Conservation (phyloP, 805 yeast genomes). For the Dipodascus geniculatus region DNA sequence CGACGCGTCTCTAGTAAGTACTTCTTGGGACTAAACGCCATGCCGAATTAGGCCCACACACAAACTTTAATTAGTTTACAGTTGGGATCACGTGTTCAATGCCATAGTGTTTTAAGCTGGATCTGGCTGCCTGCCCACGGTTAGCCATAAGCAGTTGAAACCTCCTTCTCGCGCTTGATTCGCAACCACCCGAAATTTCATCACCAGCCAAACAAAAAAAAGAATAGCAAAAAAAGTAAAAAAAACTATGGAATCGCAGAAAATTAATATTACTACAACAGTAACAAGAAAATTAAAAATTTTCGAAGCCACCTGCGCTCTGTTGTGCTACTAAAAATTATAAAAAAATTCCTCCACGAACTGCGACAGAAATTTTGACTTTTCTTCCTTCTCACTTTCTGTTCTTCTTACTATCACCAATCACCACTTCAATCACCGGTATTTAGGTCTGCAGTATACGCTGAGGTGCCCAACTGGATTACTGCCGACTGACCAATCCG, state of each 20-base stretch:
- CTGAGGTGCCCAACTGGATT: background rate
- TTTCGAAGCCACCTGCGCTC: background rate
- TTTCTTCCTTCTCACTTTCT: background rate
- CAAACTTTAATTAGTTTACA: too few species aligned
- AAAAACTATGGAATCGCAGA: background rate
- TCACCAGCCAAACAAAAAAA: background rate
- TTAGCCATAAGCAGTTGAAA: background rate
- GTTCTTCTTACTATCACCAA: background rate
- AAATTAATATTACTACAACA: too few species aligned
- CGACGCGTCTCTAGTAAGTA: background rate
- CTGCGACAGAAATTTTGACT: background rate
- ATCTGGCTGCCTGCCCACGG: too few species aligned
- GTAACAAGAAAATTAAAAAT: too few species aligned
- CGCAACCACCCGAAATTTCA: background rate
- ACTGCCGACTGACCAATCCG: constrained; percentile 4
- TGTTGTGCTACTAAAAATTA: background rate
- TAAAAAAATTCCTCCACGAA: too few species aligned
- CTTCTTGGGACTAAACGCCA: background rate
- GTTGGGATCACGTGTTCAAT: too few species aligned
- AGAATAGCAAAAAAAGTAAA: background rate
- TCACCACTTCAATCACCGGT: too few species aligned
- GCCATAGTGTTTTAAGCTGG: too few species aligned
- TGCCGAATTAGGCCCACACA: too few species aligned
- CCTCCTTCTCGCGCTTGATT: background rate
- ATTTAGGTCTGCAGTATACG: too few species aligned